phyloP scores from a whole-genome alignment of 2,329 filamentous ascomycete species.

The Venturiaceae sp. region DNA sequence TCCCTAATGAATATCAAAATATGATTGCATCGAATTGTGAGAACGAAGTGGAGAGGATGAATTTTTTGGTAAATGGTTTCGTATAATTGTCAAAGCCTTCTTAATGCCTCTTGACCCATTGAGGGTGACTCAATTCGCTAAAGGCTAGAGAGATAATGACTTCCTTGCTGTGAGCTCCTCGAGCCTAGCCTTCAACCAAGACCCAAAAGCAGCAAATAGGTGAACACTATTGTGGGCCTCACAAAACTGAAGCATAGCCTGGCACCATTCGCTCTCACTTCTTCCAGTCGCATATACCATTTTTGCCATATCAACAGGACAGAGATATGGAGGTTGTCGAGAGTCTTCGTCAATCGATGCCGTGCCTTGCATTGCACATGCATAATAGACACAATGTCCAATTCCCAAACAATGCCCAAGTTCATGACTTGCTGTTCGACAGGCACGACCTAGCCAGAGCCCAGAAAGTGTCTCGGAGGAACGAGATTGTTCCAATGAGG shows the following conservation, averaged over 20 bases:
- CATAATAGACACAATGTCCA: constrained; percentile 56
- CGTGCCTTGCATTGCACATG: constrained; percentile 55
- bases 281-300: constrained; percentile 22
- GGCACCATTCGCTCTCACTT: constrained; percentile 28
- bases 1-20: no score
- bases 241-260: constrained; percentile 33
- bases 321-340: constrained; percentile 54
- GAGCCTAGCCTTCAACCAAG: background rate
- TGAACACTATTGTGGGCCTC: constrained; percentile 26
- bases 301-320: constrained; percentile 50
- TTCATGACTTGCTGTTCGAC: constrained; percentile 53
- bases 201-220: constrained; percentile 31
- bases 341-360: constrained; percentile 47
- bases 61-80: no score
- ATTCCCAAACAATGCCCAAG: constrained; percentile 60
- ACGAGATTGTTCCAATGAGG: constrained; percentile 2
- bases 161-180: background rate
- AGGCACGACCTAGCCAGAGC: constrained; percentile 49
- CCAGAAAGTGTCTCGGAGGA: constrained; percentile 20
- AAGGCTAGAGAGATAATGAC: background rate
- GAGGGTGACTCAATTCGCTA: no score
- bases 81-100: no score
- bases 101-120: no score
- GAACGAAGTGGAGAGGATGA: no score
- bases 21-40: no score